These are phyloP conservation scores for Kalanchoe fedtschenkoi DNA, from an alignment of 164 flowering plant genomes.

Conservation along the genomic window DNA sequence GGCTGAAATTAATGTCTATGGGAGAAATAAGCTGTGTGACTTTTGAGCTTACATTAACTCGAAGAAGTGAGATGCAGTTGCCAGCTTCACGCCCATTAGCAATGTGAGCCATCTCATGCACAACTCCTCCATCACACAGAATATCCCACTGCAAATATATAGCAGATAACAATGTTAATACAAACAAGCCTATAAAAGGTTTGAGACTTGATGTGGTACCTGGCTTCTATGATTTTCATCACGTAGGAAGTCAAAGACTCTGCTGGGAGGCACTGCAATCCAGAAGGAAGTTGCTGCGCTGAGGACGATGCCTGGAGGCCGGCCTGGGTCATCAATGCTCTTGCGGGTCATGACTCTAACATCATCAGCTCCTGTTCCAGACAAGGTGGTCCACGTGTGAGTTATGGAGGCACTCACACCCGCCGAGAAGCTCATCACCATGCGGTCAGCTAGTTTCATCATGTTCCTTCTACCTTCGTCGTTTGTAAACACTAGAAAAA, in stretches of 20 bases:
- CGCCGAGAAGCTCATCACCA: conserved; percentile 72
- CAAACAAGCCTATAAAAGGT: too few relatives aligned
- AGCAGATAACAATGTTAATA: neutral
- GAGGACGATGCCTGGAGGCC: conserved; percentile 78
- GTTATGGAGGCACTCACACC: conserved; percentile 78
- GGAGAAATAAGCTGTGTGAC: too few relatives aligned
- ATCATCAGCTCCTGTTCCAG: conserved; percentile 68
- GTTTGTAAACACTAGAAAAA: conserved; percentile 34
- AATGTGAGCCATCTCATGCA: conserved; percentile 75
- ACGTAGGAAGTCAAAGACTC: conserved; percentile 66
- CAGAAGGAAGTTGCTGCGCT: conserved; percentile 86
- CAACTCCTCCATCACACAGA: conserved; percentile 65
- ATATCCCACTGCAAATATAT: conserved; percentile 58
- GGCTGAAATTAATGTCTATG: too few relatives aligned
- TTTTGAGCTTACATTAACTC: conserved; percentile 57
- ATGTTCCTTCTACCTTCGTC: conserved; percentile 69
- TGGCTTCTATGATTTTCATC: conserved; percentile 60
- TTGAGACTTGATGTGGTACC: conserved; percentile 22
- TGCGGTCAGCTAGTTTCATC: conserved; percentile 76
- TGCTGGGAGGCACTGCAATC: conserved; percentile 59
- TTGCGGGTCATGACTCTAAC: conserved; percentile 74
- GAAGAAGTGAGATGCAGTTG: conserved; percentile 62
- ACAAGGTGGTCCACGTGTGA: conserved; percentile 69
- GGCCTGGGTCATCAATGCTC: conserved; percentile 72
- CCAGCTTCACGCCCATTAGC: conserved; percentile 76